Evolutionary conservation across 2,329 filamentous ascomycete species (phyloP), one percentile per base, ranked within the genome.

Genomic region (Triangularia setosa): DNA sequence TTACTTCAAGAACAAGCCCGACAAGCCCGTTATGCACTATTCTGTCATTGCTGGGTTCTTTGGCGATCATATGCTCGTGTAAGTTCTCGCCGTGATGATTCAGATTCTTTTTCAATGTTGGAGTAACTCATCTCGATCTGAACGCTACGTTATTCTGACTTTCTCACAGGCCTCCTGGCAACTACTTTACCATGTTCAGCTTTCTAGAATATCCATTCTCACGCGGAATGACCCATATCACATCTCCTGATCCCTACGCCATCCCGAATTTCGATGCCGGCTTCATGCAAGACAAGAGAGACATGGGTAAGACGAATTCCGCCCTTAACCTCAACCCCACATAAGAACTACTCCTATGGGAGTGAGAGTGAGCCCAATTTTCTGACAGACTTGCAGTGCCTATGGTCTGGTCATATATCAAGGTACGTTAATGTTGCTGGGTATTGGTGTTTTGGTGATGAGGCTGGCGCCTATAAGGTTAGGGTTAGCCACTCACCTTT

Each of bases 1-100:
- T 61, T 93, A 94, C 79, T 94, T 93, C 77, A 90, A 92, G 80
- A 78, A 93, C 74, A 93, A 93, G 80, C 90, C 90, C 0, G 90
- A 93, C 77, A 93, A 93, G 82, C 91, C 90, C 0, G 90, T 93
- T 53, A 93, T 93, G 90, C 91, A 93, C 74, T 93, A 93, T 78
- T 89, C 84, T 1, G 85, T 93, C 62, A 92, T 93, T 72, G 80
- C 89, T 16, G 88, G 88, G 67, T 86, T 81, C 81, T 86, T 86
- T 30, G 84, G 84, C 28, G 84, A 86, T 73, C 84, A 86, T 69
- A 86, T 85, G 81, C 75, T 86, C 55, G 83, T 86, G 14, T n/a
- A n/a, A n/a, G n/a, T n/a, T n/a, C n/a, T n/a, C n/a, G n/a, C n/a
- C n/a, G n/a, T n/a, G n/a, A n/a, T n/a, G n/a, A n/a, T n/a, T n/a